Evolutionary conservation across 2,329 filamentous ascomycete species (phyloP).

Genomic region (Ilyonectria mors-panacis): DNA sequence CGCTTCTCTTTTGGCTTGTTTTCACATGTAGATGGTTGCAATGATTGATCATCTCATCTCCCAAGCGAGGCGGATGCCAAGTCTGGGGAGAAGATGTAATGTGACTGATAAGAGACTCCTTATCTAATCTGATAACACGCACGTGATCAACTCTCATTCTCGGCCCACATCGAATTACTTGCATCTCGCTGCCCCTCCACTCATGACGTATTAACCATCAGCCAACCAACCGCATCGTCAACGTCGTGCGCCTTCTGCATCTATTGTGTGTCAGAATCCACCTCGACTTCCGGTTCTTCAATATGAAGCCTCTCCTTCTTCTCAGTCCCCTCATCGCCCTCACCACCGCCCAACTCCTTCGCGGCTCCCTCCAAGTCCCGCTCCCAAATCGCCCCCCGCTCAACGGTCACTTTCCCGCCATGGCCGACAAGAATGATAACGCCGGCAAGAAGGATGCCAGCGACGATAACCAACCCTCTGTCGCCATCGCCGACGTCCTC

Average conservation of each 20-base stretch:
- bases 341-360: constrained; percentile 17
- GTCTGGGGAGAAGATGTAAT: neutral
- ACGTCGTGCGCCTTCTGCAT: constrained; percentile 10
- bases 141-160: constrained; percentile 1
- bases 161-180: neutral
- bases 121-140: neutral
- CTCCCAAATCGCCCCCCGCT: constrained; percentile 29
- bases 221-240: constrained; percentile 20
- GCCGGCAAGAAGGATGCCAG: constrained; percentile 31
- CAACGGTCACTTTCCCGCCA: constrained; percentile 46
- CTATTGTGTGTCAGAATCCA: neutral
- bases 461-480: constrained; percentile 58
- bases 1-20: constrained; percentile 5
- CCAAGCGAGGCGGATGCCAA: neutral
- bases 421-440: constrained; percentile 42
- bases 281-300: constrained; percentile 7
- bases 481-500: constrained; percentile 88
- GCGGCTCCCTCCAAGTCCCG: constrained; percentile 28
- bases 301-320: constrained; percentile 42
- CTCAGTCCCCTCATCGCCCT: constrained; percentile 37
- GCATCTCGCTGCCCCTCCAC: constrained; percentile 17
- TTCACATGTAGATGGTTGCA: constrained; percentile 21
- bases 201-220: constrained; percentile 28
- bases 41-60: constrained; percentile 16
- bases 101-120: constrained; percentile 1